These are phyloP conservation scores for Hypomyces perniciosus DNA, from an alignment of 2,329 filamentous ascomycete species.

Conservation along the genomic window DNA sequence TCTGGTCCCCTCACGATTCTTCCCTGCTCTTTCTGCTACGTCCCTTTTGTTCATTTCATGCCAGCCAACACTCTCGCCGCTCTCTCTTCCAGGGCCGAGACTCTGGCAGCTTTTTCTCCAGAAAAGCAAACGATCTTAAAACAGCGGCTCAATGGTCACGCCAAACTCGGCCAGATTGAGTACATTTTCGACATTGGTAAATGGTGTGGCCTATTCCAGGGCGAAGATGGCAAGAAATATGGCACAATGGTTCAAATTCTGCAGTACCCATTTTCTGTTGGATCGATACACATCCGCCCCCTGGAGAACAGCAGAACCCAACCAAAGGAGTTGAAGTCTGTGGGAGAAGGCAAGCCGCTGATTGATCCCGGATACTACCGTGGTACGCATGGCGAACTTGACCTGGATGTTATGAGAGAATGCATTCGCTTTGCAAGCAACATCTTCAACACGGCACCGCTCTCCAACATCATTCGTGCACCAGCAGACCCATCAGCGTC, in stretches of 20 bases:
- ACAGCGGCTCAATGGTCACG: slow-evolving; percentile 26
- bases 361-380: slow-evolving; percentile 40
- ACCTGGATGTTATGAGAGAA: slow-evolving; percentile 37
- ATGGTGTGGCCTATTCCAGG: slow-evolving; percentile 33
- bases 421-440: slow-evolving; percentile 34
- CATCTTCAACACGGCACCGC: slow-evolving; percentile 32
- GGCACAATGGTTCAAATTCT: slow-evolving; percentile 44
- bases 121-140: slow-evolving; percentile 25
- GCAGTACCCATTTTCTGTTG: slow-evolving; percentile 46
- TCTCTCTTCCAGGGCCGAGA: slow-evolving; percentile 17
- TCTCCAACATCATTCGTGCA: slow-evolving; percentile 31
- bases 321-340: background rate
- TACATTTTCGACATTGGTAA: slow-evolving; percentile 45
- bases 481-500: slow-evolving; percentile 20
- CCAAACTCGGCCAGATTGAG: slow-evolving; percentile 39
- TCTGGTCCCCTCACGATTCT: slow-evolving; percentile 34
- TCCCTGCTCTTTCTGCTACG: slow-evolving; percentile 36
- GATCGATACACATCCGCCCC: slow-evolving; percentile 39
- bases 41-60: slow-evolving; percentile 33
- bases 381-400: slow-evolving; percentile 33
- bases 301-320: slow-evolving; percentile 3
- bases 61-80: slow-evolving; percentile 18
- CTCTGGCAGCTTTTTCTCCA: slow-evolving; percentile 14
- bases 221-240: slow-evolving; percentile 36
- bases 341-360: slow-evolving; percentile 23